phyloP scores from a whole-genome alignment of 164 flowering plant genomes.

The Berberis vulgaris region DNA sequence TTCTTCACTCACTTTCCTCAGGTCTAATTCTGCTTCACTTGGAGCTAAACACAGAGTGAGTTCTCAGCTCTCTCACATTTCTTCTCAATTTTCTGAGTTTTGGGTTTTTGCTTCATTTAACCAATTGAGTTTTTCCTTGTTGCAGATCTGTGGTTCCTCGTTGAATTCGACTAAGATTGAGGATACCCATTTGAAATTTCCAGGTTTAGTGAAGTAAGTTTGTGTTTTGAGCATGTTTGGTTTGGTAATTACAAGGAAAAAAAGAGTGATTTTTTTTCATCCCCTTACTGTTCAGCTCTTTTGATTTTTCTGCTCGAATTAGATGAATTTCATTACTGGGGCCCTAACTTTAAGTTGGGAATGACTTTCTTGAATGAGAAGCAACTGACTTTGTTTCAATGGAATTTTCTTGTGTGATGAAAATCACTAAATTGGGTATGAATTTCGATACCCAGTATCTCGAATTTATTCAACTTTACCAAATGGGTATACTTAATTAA shows the following conservation, averaged over 20 bases:
- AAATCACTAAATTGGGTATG: not conserved
- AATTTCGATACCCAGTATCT: not conserved
- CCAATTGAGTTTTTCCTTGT: not conserved
- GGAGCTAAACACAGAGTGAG: not conserved
- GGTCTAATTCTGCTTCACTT: not conserved
- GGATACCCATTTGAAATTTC: constrained; percentile 26
- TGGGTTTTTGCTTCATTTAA: not conserved
- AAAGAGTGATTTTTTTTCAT: not conserved
- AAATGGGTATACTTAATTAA: too few species aligned
- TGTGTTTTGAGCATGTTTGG: not conserved
- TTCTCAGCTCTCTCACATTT: not conserved
- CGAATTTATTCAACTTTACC: not conserved
- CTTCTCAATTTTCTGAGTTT: not conserved
- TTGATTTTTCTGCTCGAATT: not conserved
- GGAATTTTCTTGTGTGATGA: not conserved
- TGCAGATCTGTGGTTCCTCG: constrained; percentile 35
- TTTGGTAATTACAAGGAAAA: not conserved
- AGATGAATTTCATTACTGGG: not conserved
- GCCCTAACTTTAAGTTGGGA: not conserved
- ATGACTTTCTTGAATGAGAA: too few species aligned
- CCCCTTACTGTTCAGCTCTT: not conserved
- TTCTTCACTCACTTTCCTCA: not conserved
- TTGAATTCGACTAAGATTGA: constrained; percentile 21
- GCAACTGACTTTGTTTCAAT: not conserved
- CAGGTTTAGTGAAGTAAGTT: constrained; percentile 28